Percentiles rank a stretch among this genome's conserved stretches.
phyloP scores from a whole-genome alignment of 805 yeast species.

The Candida anglica region DNA sequence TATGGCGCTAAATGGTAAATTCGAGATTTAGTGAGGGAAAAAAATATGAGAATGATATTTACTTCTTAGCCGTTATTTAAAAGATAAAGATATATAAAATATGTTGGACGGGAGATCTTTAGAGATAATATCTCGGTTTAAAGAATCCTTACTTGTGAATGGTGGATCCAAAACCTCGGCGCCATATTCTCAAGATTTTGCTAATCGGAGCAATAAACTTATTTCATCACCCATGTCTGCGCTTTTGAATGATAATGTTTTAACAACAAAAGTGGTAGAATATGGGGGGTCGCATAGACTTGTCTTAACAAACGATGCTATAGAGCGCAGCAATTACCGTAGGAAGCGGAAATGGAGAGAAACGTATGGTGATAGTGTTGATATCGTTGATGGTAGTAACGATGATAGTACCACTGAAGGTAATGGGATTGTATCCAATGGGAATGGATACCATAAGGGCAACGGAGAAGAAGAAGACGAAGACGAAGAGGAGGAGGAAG shows the following conservation, averaged over 20 bases:
- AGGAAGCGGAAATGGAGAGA: constrained; percentile 37
- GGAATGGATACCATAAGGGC: neutral
- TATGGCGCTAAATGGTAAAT: too few relatives aligned
- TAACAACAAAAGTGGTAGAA: constrained; percentile 33
- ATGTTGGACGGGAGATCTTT: constrained; percentile 38
- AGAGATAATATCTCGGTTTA: constrained; percentile 35
- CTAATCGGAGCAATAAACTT: constrained; percentile 29
- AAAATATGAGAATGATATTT: too few relatives aligned
- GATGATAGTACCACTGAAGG: constrained; percentile 1
- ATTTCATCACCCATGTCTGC: constrained; percentile 3
- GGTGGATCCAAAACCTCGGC: constrained; percentile 8
- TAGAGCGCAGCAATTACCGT: constrained; percentile 21
- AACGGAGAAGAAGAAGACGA: constrained; percentile 9
- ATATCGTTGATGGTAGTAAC: constrained; percentile 9
- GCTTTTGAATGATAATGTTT: constrained; percentile 9
- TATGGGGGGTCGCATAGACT: constrained; percentile 32
- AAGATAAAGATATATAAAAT: too few relatives aligned
- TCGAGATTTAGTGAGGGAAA: too few relatives aligned
- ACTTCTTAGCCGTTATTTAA: too few relatives aligned
- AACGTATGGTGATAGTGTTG: constrained; percentile 12
- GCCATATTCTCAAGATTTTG: constrained; percentile 1
- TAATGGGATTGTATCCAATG: too few relatives aligned
- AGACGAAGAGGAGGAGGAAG: constrained; percentile 18
- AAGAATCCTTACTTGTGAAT: constrained; percentile 29
- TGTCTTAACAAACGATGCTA: constrained; percentile 32